Conservation (phyloP, 257 asterid species). For the Penstemon davidsonii region DNA sequence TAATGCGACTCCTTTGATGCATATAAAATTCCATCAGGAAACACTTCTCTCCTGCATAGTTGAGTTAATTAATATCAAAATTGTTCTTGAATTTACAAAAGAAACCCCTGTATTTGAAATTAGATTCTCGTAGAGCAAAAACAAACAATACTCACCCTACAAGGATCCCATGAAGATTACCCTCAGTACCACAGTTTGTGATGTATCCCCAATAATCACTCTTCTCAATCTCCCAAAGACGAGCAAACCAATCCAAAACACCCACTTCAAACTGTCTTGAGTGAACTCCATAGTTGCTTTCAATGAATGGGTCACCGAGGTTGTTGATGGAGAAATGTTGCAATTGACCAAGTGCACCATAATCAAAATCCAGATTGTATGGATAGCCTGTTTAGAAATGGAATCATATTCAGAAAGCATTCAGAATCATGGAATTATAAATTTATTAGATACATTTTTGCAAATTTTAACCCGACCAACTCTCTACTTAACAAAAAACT, state of each 20-base stretch:
- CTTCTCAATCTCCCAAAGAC: conserved; percentile 88
- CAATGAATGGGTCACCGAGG: conserved; percentile 94
- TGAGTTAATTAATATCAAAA: conserved; percentile 28
- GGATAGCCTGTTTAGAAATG: conserved; percentile 71
- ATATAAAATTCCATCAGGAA: conserved; percentile 88
- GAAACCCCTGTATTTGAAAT: conserved; percentile 8
- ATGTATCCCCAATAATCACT: conserved; percentile 92
- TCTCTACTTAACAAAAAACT: too few relatives aligned
- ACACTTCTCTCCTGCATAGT: conserved; percentile 86
- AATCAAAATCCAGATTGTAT: conserved; percentile 91
- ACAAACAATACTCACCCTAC: conserved; percentile 58
- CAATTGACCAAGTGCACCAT: conserved; percentile 83
- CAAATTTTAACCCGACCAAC: too few relatives aligned
- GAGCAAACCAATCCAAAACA: conserved; percentile 94
- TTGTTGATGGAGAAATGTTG: conserved; percentile 95
- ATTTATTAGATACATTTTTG: too few relatives aligned
- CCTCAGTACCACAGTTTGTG: conserved; percentile 98
- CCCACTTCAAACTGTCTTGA: conserved; percentile 98
- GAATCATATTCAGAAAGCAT: conserved; percentile 6
- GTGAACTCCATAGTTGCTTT: conserved; percentile 94
- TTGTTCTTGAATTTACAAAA: neutral
- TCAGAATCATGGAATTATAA: neutral
- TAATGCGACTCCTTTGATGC: conserved; percentile 96
- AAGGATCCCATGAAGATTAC: conserved; percentile 95
- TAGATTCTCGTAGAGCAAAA: conserved; percentile 16